Percentiles rank a stretch among this genome's conserved stretches.
phyloP scores from a whole-genome alignment of 192 early-diverging fungal species.

The Umbelopsis sp. region DNA sequence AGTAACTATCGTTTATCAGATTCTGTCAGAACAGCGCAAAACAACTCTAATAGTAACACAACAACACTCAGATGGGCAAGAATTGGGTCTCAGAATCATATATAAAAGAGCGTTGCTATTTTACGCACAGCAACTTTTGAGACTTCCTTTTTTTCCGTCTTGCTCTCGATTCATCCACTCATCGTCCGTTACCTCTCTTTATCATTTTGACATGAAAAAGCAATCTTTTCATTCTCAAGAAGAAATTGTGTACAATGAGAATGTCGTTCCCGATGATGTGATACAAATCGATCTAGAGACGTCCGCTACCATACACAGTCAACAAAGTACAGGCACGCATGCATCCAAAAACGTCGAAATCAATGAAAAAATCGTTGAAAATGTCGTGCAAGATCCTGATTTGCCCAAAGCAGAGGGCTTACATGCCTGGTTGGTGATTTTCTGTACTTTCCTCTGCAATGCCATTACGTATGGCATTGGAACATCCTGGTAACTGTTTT shows the following conservation, averaged over 20 bases:
- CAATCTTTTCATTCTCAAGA: not conserved
- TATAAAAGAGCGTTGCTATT: too few species aligned
- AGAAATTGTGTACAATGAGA: not conserved
- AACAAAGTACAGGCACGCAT: not conserved
- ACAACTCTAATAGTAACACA: too few species aligned
- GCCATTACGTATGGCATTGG: slow-evolving; percentile 8
- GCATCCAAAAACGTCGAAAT: not conserved
- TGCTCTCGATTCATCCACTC: too few species aligned
- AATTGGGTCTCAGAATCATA: too few species aligned
- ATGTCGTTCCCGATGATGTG: not conserved
- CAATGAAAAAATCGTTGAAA: not conserved
- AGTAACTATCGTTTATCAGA: too few species aligned
- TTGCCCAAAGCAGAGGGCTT: slow-evolving; percentile 15
- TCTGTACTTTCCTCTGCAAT: slow-evolving; percentile 10
- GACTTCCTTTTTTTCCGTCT: too few species aligned
- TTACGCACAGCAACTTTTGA: too few species aligned
- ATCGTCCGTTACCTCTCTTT: not conserved
- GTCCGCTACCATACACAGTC: not conserved
- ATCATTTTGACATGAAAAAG: not conserved
- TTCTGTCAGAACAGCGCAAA: too few species aligned
- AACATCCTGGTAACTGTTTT: slow-evolving; percentile 14
- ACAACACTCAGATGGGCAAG: too few species aligned
- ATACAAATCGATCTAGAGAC: not conserved
- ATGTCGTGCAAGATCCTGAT: not conserved
- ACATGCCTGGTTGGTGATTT: slow-evolving; percentile 16